Evolutionary conservation across 345 rosid species (phyloP).

Genomic region (Heritiera littoralis): DNA sequence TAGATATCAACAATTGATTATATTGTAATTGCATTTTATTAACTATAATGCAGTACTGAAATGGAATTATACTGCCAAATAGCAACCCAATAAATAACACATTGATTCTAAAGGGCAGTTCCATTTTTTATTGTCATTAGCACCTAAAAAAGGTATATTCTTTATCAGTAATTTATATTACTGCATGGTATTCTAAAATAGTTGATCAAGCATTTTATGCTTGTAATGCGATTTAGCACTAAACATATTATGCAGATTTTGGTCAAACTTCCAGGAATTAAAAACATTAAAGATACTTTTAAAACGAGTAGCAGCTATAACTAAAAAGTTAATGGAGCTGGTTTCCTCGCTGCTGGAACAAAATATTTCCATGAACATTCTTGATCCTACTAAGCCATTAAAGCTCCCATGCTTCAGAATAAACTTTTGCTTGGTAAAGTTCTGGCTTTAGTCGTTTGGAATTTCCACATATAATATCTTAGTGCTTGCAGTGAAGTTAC

Average conservation of each 20-base stretch:
- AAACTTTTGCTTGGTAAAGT: background rate
- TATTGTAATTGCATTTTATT: background rate
- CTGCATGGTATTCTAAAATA: background rate
- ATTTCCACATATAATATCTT: background rate
- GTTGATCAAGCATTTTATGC: background rate
- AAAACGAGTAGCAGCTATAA: background rate
- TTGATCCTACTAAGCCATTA: background rate
- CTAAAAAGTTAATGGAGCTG: background rate
- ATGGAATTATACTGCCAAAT: background rate
- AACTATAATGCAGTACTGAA: background rate
- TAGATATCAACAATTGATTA: background rate
- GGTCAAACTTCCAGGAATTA: background rate
- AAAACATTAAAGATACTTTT: background rate
- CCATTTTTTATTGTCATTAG: background rate
- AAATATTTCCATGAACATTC: background rate
- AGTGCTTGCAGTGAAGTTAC: background rate
- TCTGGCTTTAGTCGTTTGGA: background rate
- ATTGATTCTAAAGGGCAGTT: too few relatives aligned
- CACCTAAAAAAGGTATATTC: background rate
- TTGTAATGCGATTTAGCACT: background rate
- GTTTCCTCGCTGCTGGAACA: too few relatives aligned
- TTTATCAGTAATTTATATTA: too few relatives aligned
- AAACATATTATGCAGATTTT: background rate
- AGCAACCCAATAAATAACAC: background rate
- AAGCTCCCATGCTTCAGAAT: background rate